Evolutionary conservation across 2,329 filamentous ascomycete genomes (phyloP).

Genomic region (Polychaeton citri): DNA sequence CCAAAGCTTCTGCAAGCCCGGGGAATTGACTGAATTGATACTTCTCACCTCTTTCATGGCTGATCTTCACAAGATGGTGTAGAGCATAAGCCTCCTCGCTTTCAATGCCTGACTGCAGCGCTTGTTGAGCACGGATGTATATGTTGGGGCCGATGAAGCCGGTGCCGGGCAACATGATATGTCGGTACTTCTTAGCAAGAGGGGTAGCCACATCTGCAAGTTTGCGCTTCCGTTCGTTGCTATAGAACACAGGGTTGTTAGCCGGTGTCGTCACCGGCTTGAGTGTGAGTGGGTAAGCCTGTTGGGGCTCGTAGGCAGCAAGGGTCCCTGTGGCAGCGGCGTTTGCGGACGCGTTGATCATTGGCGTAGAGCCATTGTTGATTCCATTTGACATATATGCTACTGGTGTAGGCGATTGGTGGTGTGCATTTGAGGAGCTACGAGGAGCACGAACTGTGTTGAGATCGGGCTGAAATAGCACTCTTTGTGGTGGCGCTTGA

Average conservation of each 20-base stretch:
- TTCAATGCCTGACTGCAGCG: conserved; percentile 64
- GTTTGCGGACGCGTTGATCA: conserved; percentile 10
- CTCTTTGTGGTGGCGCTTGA: conserved; percentile 71
- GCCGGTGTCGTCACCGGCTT: conserved; percentile 63
- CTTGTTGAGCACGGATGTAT: conserved; percentile 75
- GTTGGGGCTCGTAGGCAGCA: conserved; percentile 56
- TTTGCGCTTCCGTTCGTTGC: conserved; percentile 40
- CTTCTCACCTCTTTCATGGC: conserved; percentile 85
- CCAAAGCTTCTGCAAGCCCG: conserved; percentile 72
- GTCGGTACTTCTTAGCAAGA: conserved; percentile 32
- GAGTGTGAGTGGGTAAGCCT: conserved; percentile 49
- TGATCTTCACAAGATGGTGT: conserved; percentile 90
- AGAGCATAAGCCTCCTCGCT: conserved; percentile 85
- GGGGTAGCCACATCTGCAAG: conserved; percentile 24
- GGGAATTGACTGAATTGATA: conserved; percentile 90
- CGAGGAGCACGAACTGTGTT: conserved; percentile 50
- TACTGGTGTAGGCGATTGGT: conserved; percentile 29
- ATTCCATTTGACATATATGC: conserved; percentile 39
- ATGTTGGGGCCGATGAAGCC: conserved; percentile 65
- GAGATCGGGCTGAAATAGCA: conserved; percentile 74
- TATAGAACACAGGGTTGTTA: conserved; percentile 58
- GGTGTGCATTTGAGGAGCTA: conserved; percentile 23
- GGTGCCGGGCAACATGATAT: conserved; percentile 52
- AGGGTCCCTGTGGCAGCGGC: conserved; percentile 36
- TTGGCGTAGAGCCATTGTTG: neutral